Conservation (phyloP, 2,329 filamentous ascomycete genomes). For the Diplocarpon mali region DNA sequence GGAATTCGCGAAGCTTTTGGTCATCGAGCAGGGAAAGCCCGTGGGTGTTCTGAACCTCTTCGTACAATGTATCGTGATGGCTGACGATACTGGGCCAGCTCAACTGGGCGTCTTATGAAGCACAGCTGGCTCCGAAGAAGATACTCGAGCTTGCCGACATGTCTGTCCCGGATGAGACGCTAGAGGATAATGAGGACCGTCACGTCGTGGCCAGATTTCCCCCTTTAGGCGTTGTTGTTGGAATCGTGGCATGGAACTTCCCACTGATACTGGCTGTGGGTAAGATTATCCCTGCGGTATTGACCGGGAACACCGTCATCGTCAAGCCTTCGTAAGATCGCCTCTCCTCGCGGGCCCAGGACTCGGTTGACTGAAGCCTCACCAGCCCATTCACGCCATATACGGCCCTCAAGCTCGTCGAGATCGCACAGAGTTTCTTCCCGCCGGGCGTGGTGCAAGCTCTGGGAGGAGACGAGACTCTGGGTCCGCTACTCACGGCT, state of each 20-base stretch:
- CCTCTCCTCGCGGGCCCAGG: too few species aligned
- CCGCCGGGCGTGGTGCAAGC: constrained; percentile 46
- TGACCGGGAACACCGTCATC: constrained; percentile 44
- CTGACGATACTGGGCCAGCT: background rate
- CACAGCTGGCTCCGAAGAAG: too few species aligned
- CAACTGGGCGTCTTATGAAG: background rate
- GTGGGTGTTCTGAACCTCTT: constrained; percentile 12
- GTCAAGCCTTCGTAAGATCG: constrained; percentile 49
- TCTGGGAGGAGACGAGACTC: constrained; percentile 41
- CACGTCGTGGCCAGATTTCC: constrained; percentile 34
- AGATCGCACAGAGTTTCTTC: constrained; percentile 37
- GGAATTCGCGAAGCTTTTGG: constrained; percentile 35
- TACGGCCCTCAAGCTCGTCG: constrained; percentile 39
- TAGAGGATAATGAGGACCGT: constrained; percentile 13
- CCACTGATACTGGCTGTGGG: constrained; percentile 36
- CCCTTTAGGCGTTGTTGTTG: constrained; percentile 40
- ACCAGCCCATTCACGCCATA: constrained; percentile 47
- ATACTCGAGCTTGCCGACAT: too few species aligned
- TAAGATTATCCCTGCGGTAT: constrained; percentile 38
- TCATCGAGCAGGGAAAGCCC: constrained; percentile 41
- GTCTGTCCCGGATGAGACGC: constrained; percentile 5
- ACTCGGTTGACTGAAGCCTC: too few species aligned
- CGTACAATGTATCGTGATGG: background rate
- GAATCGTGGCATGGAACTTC: constrained; percentile 52
- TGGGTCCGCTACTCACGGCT: constrained; percentile 41